Conservation (phyloP, 768 basidiomycete species). For the Boletus rubroflammeus region DNA sequence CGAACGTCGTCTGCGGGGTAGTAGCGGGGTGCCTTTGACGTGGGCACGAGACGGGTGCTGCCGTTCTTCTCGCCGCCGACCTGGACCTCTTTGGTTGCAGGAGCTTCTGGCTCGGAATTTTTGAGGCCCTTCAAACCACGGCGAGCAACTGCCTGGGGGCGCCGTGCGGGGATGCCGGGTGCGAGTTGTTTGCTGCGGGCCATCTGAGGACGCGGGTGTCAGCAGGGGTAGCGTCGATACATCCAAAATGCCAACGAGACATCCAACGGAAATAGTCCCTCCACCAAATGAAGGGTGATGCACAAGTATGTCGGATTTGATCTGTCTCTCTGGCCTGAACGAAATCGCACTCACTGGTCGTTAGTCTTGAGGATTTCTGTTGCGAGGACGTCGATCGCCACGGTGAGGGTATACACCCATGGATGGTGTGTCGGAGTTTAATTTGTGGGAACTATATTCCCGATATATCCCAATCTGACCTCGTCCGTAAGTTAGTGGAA, state of each 20-base stretch:
- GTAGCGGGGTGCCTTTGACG: constrained; percentile 81
- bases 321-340: constrained; percentile 9
- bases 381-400: constrained; percentile 28
- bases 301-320: neutral
- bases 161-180: constrained; percentile 76
- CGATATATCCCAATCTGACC: constrained; percentile 7
- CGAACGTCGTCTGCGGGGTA: constrained; percentile 95
- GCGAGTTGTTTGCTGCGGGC: constrained; percentile 84
- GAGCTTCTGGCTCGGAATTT: constrained; percentile 65
- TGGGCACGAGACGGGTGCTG: constrained; percentile 81
- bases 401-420: constrained; percentile 13
- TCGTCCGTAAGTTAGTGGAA: neutral
- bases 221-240: constrained; percentile 20
- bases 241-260: constrained; percentile 33
- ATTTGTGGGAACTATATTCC: constrained; percentile 23
- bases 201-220: constrained; percentile 50
- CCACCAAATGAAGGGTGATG: neutral
- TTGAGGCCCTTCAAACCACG: constrained; percentile 82
- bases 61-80: constrained; percentile 92
- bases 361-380: constrained; percentile 41
- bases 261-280: constrained; percentile 32
- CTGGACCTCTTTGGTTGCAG: constrained; percentile 70
- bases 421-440: constrained; percentile 23
- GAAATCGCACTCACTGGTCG: constrained; percentile 38
- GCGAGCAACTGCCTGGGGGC: constrained; percentile 75